Evolutionary conservation across 1,139 yeast genomes (phyloP), one percentile per base, ranked within the genome.

Genomic region (Hyphopichia pseudoburtonii): DNA sequence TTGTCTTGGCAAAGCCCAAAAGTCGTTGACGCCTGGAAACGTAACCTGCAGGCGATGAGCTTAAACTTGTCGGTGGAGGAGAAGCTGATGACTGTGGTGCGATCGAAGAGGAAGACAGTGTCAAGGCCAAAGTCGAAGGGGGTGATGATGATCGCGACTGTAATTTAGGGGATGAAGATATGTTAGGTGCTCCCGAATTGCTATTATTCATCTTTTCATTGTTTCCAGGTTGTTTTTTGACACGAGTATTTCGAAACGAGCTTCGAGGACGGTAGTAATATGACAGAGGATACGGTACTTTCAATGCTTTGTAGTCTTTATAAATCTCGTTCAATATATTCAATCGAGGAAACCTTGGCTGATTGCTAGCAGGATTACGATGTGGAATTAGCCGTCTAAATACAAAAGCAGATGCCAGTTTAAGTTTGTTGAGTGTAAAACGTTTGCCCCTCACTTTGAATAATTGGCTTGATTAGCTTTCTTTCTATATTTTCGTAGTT

Each of bases 1-100:
- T 79, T 9, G 75, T 71, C 44, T 66, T 71, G 40, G 82, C 77
- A 25, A 80, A 50, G 16, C 80, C 82, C 30, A 62, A 43, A 17
- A 72, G 45, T 36, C 68, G 50, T 45, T 58, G 73, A n/a, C 77
- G 56, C 37, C 70, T 50, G 4, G 55, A 34, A 12, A 23, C 12
- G 18, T 33, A 33, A 4, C 31, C 31, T 6, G 29, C 6, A 15
- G 29, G 16, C 17, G 18, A 12, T 9, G 22, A 27, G 11, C 17
- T 9, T 6, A 16, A 7, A 16, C 17, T 15, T 16, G 15, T 18
- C 18, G 11, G 11, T 16, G 15, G 29, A 4, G 18, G 4, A 3
- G 17, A 3, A 16, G 29, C 15, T 12, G 4, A 9, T 5, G 15
- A 12, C 14, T 15, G 28, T 12, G 28, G 28, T 6, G 12, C 28